Percentiles rank a stretch among this genome's conserved stretches.
Evolutionary conservation across 2,329 filamentous ascomycete genomes (phyloP).

Genomic region (Arthrobotrys iridis): DNA sequence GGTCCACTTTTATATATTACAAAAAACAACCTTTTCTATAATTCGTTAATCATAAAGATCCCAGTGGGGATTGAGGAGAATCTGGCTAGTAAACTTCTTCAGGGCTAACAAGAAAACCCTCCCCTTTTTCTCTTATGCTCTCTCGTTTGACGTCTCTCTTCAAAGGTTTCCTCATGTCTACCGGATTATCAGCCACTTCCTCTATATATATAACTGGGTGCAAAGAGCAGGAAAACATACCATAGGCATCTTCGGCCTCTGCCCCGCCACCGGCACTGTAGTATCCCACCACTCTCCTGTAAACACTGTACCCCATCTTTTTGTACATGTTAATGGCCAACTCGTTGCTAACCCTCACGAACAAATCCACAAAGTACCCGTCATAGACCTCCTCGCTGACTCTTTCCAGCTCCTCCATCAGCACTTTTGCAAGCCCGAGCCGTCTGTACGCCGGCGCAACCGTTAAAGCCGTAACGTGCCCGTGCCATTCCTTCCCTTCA

Average conservation of each 20-base stretch:
- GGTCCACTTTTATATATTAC: conserved; percentile 20
- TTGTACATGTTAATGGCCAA: conserved; percentile 89
- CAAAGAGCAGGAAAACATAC: conserved; percentile 37
- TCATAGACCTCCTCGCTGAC: conserved; percentile 81
- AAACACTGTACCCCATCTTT: conserved; percentile 91
- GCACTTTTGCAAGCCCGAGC: conserved; percentile 83
- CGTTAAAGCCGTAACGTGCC: conserved; percentile 94
- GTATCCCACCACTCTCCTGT: conserved; percentile 86
- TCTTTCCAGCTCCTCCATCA: conserved; percentile 80
- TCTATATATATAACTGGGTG: neutral
- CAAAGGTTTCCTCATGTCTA: conserved; percentile 92
- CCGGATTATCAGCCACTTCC: neutral
- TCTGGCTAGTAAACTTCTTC: conserved; percentile 77
- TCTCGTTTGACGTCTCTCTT: conserved; percentile 78
- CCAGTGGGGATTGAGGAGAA: neutral
- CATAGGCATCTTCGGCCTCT: conserved; percentile 81
- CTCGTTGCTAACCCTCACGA: conserved; percentile 87
- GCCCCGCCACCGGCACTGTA: conserved; percentile 83
- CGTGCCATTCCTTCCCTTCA: conserved; percentile 74
- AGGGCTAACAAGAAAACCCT: conserved; percentile 78
- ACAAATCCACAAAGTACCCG: conserved; percentile 95
- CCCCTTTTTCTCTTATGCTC: conserved; percentile 82
- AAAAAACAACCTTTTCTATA: neutral
- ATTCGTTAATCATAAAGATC: conserved; percentile 12
- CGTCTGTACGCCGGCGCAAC: conserved; percentile 87